Percentiles rank a stretch among this genome's conserved stretches.
Conservation (phyloP, 805 yeast genomes). For the Pichia occidentalis region DNA sequence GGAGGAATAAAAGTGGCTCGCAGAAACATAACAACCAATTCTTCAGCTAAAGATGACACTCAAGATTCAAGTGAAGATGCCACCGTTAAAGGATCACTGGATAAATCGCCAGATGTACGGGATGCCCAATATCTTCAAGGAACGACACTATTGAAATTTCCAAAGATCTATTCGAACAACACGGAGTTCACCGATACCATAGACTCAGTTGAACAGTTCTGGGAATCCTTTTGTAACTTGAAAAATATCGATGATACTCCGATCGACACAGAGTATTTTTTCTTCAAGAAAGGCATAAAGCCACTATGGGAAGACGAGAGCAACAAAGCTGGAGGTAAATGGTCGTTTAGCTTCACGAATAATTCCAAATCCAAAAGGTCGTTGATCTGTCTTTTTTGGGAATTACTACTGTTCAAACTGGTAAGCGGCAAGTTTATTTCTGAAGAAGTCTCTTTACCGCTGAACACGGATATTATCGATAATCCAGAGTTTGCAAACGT, state of each 20-base stretch:
- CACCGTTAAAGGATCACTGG: too few relatives aligned
- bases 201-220: slow-evolving; percentile 47
- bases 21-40: too few relatives aligned
- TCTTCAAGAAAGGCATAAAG: slow-evolving; percentile 52
- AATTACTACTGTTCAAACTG: slow-evolving; percentile 45
- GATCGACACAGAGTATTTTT: slow-evolving; percentile 45
- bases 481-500: slow-evolving; percentile 9
- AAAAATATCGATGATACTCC: slow-evolving; percentile 35
- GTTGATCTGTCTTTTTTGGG: slow-evolving; percentile 43
- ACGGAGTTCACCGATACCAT: slow-evolving; percentile 23
- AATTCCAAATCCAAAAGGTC: slow-evolving; percentile 15
- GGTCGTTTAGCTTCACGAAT: slow-evolving; percentile 37
- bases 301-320: slow-evolving; percentile 67
- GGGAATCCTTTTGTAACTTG: slow-evolving; percentile 38
- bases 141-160: slow-evolving; percentile 39
- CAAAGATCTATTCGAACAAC: slow-evolving; percentile 21
- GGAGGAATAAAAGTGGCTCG: too few relatives aligned
- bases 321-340: slow-evolving; percentile 55
- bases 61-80: too few relatives aligned
- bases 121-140: slow-evolving; percentile 34
- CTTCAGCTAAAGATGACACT: too few relatives aligned
- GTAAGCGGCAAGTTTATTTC: slow-evolving; percentile 42
- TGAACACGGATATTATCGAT: slow-evolving; percentile 1
- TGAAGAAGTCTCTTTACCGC: background rate
- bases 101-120: too few relatives aligned